Evolutionary conservation across 495 filamentous ascomycete genomes (phyloP), one percentile per base, ranked within the genome.

Genomic region (Hyphodiscus hymeniophilus): DNA sequence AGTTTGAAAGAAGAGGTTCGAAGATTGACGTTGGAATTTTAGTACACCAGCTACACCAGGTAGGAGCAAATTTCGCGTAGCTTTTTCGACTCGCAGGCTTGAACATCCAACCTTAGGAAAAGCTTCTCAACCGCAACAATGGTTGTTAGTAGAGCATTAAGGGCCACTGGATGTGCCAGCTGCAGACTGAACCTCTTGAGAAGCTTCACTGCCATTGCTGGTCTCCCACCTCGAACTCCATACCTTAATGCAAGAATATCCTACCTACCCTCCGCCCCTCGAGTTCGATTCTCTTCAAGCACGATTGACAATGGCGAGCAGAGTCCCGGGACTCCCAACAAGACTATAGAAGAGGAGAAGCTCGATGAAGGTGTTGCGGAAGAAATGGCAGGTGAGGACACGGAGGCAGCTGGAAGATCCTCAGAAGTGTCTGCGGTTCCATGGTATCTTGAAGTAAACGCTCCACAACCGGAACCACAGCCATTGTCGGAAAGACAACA

Each of bases 391-490:
- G 38, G 38, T 32, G 40, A 17, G 17, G 35, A 45, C 1, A 23
- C 39, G 22, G 15, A 38, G 32, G 12, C 20, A 4, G 17, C 20
- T 21, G n/a, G 20, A 20, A 18, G 10, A 22, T 40, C 38, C 3
- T 21, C 10, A 21, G 38, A 21, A 18, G n/a, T 32, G 8, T 38
- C 41, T 30, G 26, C 56, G 41, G 33, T 75, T 1, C 90, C 91
- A 5, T 98, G 92, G 92, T 96, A 95, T 66, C 76, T 96, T 34
- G 81, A 89, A 61, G 80, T 85, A 53, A 74, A 88, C 52, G 48
- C 63, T 5, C 58, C 62, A 21, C 56, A 62, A 23, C 62, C 68
- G 13, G 48, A 58, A 35, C 54, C 42, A 28, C 60, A 69, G 16
- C 68, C 70, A 1, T 56, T 85, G 32, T 69, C 73, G 46, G 71